phyloP scores from a whole-genome alignment of 352 stramenopile genomes.

The Phytophthora parvispora region DNA sequence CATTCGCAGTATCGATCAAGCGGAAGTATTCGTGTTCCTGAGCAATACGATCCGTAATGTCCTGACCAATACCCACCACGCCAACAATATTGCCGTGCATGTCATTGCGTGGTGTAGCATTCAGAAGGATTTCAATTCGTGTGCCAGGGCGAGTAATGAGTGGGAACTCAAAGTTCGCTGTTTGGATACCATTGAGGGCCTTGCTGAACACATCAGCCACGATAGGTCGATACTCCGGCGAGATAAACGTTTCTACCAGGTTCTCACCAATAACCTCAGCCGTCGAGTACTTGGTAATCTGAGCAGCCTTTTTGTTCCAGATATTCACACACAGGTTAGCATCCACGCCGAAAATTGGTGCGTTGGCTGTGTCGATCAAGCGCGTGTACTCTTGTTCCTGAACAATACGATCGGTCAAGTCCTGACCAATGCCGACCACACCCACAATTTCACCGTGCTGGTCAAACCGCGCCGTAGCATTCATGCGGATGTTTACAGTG shows the following conservation, averaged over 20 bases:
- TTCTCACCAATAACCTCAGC: conserved; percentile 86
- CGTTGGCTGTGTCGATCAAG: conserved; percentile 93
- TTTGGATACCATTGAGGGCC: conserved; percentile 76
- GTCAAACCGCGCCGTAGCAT: conserved; percentile 74
- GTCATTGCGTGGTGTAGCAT: conserved; percentile 77
- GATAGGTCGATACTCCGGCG: conserved; percentile 69
- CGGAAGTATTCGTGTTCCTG: conserved; percentile 86
- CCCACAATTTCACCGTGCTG: conserved; percentile 83
- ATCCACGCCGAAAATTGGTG: conserved; percentile 94
- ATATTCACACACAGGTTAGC: conserved; percentile 90
- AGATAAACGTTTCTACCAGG: conserved; percentile 89
- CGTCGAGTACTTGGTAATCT: conserved; percentile 90
- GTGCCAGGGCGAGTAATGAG: conserved; percentile 80
- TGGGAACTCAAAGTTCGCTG: conserved; percentile 90
- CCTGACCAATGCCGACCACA: conserved; percentile 90
- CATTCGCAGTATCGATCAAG: conserved; percentile 81
- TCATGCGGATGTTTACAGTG: conserved; percentile 76
- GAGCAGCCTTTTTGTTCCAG: conserved; percentile 93
- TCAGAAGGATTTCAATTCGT: conserved; percentile 82
- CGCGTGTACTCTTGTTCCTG: conserved; percentile 91
- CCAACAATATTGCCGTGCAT: conserved; percentile 86
- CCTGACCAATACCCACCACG: conserved; percentile 89
- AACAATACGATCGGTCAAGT: conserved; percentile 88
- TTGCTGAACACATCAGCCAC: conserved; percentile 82
- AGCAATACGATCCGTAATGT: conserved; percentile 83